Conservation (phyloP, 2,329 filamentous ascomycete species). For the Calonectria honghensis region DNA sequence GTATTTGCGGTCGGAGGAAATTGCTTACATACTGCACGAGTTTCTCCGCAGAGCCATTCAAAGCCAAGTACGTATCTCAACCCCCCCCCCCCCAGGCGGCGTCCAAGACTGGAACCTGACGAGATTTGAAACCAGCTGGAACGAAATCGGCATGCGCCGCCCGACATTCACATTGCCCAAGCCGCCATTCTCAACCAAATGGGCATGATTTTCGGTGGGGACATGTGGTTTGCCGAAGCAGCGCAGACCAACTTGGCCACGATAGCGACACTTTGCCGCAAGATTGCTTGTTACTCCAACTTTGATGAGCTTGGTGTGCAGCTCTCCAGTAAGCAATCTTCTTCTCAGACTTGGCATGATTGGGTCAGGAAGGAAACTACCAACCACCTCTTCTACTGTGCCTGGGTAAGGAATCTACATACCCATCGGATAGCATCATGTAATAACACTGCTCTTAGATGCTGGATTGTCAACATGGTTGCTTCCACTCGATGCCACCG, state of each 20-base stretch:
- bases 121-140: not conserved
- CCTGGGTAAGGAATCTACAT: not conserved
- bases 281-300: slow-evolving; percentile 4
- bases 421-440: not conserved
- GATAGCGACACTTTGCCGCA: not conserved
- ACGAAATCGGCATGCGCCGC: not conserved
- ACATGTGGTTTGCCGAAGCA: not conserved
- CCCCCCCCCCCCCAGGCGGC: too few relatives aligned
- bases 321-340: not conserved
- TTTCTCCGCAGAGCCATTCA: not conserved
- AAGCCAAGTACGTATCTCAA: not conserved
- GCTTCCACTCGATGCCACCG: not conserved
- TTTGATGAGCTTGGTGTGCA: slow-evolving; percentile 6
- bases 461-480: not conserved
- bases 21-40: not conserved
- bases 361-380: not conserved
- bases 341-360: not conserved
- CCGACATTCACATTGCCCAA: not conserved
- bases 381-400: not conserved
- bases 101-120: not conserved
- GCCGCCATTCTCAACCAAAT: not conserved
- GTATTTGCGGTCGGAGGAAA: not conserved
- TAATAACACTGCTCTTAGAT: not conserved
- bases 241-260: not conserved
- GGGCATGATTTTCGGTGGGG: slow-evolving; percentile 2